phyloP scores from a whole-genome alignment of 345 rosid species.

The Clarkia xantiana region DNA sequence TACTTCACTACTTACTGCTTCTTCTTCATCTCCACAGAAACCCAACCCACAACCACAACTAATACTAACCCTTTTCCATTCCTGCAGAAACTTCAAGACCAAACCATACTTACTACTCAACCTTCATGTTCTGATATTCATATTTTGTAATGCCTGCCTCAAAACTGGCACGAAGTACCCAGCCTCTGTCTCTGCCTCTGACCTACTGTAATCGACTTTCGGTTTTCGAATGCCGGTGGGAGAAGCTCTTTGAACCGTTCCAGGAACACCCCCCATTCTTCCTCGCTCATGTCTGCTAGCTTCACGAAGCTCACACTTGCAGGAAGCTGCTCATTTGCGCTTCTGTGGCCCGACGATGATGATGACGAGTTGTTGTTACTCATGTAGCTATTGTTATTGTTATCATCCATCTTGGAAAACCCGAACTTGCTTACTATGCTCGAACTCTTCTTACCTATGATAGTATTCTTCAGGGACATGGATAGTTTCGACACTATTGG shows the following conservation, averaged over 20 bases:
- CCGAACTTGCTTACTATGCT: conserved; percentile 22
- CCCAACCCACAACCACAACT: too few species aligned
- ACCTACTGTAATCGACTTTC: conserved; percentile 50
- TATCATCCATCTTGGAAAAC: conserved; percentile 35
- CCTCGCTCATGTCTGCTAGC: conserved; percentile 73
- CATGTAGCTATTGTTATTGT: conserved; percentile 22
- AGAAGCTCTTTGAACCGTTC: conserved; percentile 70
- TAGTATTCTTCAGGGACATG: conserved; percentile 48
- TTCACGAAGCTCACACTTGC: conserved; percentile 63
- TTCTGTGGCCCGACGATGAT: conserved; percentile 66
- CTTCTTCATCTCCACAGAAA: neutral
- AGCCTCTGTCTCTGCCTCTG: conserved; percentile 91
- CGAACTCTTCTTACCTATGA: conserved; percentile 35
- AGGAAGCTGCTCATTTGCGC: conserved; percentile 86
- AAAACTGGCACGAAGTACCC: conserved; percentile 98
- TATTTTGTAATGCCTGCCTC: conserved; percentile 20
- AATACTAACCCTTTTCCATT: neutral
- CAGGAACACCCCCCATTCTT: conserved; percentile 63
- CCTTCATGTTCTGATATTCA: conserved; percentile 15
- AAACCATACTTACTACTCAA: conserved; percentile 10
- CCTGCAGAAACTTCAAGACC: neutral
- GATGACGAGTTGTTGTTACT: conserved; percentile 4
- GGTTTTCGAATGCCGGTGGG: conserved; percentile 48
- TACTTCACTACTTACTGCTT: neutral
- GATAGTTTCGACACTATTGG: conserved; percentile 58